A percentile compares a stretch with the other conserved stretches of the same genome.
phyloP scores from a whole-genome alignment of 441 rosid species.

The Geranium incanum region DNA sequence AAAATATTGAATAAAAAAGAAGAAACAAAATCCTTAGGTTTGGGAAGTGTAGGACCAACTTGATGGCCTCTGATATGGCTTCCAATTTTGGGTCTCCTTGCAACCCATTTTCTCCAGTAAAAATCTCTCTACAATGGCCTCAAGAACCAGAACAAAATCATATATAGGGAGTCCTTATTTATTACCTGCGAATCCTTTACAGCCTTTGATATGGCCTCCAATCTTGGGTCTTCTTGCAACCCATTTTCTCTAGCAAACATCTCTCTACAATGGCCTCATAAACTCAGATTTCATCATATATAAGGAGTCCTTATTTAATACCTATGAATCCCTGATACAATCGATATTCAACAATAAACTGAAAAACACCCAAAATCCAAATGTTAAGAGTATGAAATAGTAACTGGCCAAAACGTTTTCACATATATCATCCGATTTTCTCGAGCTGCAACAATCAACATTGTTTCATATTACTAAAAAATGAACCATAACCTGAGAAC shows the following conservation, averaged over 20 bases:
- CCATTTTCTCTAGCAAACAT: constrained; percentile 66
- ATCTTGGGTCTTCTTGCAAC: constrained; percentile 65
- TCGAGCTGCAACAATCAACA: too few relatives aligned
- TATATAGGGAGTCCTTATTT: too few relatives aligned
- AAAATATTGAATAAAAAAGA: neutral
- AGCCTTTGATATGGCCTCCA: constrained; percentile 64
- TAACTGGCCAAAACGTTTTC: too few relatives aligned
- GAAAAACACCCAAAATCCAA: too few relatives aligned
- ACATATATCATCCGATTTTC: too few relatives aligned
- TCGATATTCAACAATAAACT: too few relatives aligned
- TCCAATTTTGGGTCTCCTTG: constrained; percentile 66
- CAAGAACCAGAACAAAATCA: constrained; percentile 17
- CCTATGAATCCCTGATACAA: neutral
- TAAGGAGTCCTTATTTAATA: neutral
- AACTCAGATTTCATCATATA: neutral
- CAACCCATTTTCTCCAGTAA: constrained; percentile 64
- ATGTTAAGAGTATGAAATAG: too few relatives aligned
- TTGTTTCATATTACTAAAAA: too few relatives aligned
- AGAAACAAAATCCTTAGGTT: constrained; percentile 42
- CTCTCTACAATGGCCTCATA: neutral
- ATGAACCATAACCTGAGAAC: too few relatives aligned
- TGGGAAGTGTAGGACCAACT: constrained; percentile 87
- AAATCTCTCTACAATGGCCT: constrained; percentile 18
- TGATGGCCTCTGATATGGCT: constrained; percentile 67
- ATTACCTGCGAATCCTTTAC: too few relatives aligned